Evolutionary conservation across 768 basidiomycete genomes (phyloP), one percentile per base, ranked within the genome.

Genomic region (Holtermannia corniformis): DNA sequence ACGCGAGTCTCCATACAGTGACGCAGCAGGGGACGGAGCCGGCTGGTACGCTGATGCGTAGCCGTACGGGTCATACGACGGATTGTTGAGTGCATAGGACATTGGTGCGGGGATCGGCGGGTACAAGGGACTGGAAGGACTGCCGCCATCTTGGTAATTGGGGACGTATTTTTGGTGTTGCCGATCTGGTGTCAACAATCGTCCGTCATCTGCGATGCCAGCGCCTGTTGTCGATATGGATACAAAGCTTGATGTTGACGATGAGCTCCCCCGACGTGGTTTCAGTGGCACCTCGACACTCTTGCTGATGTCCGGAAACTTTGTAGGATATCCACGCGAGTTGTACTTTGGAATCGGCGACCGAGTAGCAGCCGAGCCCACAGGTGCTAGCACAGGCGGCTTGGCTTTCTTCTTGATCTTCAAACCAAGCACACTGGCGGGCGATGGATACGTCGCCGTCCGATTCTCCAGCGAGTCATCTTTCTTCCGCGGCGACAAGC

Each of bases 161-260:
- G 58, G 58, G 21, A 56, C 49, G 42, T 58, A 58, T 32, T 62
- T 56, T 1, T 54, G 58, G 4, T 41, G 41, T 46, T 50, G 42
- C 11, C 27, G 16, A 22, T 52, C 51, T 41, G 52, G 47, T 1
- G 55, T 57, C 7, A 66, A 44, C 51, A 66, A 59, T 20, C 59
- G 23, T 4, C 49, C 53, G 46, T 59, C 58, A 24, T 63, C 61
- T 41, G 57, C 54, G 16, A 63, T 59, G 11, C 64, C 64, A 26
- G 64, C 64, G 12, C 61, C 59, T 2, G 62, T 63, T 11, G 61
- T 56, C 4, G 64, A 65, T 7, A 62, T 49, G 14, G 61, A 62
- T 26, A 56, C 50, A 12, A 60, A 45, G 41, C 50, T 53, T 25
- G 61, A 58, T 16, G 41, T 48, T 3, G 59, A 61, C 25, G 21